Base-by-base conservation (phyloP, 2,329 filamentous ascomycete genomes). In the Colletotrichum sp. region DNA sequence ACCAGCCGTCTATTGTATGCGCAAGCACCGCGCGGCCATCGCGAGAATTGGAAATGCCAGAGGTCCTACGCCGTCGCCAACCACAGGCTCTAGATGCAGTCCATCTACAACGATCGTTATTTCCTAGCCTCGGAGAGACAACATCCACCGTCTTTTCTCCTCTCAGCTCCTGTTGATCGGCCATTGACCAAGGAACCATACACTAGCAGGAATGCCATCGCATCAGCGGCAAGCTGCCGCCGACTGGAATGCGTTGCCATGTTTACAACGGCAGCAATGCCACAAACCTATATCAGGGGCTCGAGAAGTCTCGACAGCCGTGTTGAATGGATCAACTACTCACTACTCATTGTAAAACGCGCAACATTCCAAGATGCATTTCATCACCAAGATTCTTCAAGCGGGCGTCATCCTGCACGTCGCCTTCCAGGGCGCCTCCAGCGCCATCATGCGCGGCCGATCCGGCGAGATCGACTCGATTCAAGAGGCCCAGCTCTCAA, bases 161-260 rank as follows among this genome's bases (percentile, higher is more conserved):
- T 62, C 7, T 63, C 21, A 29, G 69, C 18, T 47, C 18, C 33
- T 24, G 43, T 62, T 58, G 58, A 57, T 36, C 62, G 29, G 43
- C n/a, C 29, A 74, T 72, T 63, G 62, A 67, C 68, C 63, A 15
- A 74, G 72, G 47, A 43, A 74, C 47, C 55, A 43, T 33, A n/a
- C 47, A 27, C 43, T 33, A 15, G n/a, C 29, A 54, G 70, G 73
- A 75, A 75, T 75, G 73, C n/a, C 33, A 59, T 27, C 18, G 27
- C 66, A 70, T 66, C 73, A 75, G 51, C 57, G 21, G 36, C 36
- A 29, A 33, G 13, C n/a, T n/a, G 33, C 31, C 12, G 31, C 5
- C 15, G 27, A n/a, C 68, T 69, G 74, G 74, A 75, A 75, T 75
- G 74, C 74, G 74, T 75, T 72, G 67, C 74, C 7, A 69, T 75